Evolutionary conservation across 106 monocot genomes (phyloP).

Genomic region (Acorus gramineus): DNA sequence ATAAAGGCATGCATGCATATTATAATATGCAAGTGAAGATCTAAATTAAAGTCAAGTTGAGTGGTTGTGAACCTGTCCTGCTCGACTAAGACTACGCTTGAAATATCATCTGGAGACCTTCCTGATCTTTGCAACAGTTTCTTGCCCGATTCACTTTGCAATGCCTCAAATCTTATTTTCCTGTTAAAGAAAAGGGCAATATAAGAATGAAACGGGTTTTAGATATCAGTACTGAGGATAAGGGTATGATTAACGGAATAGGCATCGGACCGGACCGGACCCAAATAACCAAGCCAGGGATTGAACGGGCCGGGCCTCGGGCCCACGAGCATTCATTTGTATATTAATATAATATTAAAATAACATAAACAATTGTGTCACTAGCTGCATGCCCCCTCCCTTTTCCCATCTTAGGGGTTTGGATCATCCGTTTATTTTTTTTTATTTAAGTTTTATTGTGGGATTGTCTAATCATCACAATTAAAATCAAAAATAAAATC

Average conservation of each 20-base stretch:
- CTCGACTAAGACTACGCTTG: constrained; percentile 89
- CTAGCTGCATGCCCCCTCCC: no score
- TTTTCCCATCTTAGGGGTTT: no score
- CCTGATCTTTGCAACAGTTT: constrained; percentile 78
- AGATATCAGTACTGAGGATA: not conserved
- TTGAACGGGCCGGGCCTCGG: no score
- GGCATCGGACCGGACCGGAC: not conserved
- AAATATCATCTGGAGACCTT: constrained; percentile 87
- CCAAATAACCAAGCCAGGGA: no score
- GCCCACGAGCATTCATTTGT: no score
- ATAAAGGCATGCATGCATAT: no score
- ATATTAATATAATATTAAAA: no score
- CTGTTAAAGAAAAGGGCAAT: constrained; percentile 14
- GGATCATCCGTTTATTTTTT: no score
- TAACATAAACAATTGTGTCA: no score
- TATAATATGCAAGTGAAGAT: not conserved
- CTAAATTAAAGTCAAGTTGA: not conserved
- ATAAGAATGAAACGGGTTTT: not conserved
- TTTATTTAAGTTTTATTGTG: no score
- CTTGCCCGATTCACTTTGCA: constrained; percentile 76
- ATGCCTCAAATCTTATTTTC: constrained; percentile 59
- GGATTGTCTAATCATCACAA: no score
- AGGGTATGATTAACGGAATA: not conserved
- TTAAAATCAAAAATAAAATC: no score
- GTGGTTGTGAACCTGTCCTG: constrained; percentile 44